phyloP scores from a whole-genome alignment of 306 rosid species.

The Vachellia pachyceras region DNA sequence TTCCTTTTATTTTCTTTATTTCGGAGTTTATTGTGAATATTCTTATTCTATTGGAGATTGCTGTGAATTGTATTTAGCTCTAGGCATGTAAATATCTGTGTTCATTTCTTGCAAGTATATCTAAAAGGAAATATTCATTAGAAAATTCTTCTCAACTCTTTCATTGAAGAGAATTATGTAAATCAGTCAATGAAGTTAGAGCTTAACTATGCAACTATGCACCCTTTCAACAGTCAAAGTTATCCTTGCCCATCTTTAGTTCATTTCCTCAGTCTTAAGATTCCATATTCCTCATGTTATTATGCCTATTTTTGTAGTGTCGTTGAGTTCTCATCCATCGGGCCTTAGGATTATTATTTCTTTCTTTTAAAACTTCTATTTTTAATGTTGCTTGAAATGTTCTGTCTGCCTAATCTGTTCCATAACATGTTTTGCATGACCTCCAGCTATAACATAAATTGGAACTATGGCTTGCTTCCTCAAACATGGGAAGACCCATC shows the following conservation, averaged over 20 bases:
- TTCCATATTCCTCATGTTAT: slow-evolving; percentile 29
- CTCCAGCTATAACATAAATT: slow-evolving; percentile 69
- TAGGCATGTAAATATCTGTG: not conserved
- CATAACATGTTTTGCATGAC: slow-evolving; percentile 22
- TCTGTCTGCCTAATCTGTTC: slow-evolving; percentile 24
- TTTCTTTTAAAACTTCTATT: slow-evolving; percentile 17
- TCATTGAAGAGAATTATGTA: not conserved
- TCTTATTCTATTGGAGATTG: not conserved
- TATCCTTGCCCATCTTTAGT: slow-evolving; percentile 1
- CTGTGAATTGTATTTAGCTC: not conserved
- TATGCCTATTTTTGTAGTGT: slow-evolving; percentile 11
- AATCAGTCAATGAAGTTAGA: not conserved
- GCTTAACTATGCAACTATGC: not conserved
- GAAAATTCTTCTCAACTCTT: not conserved
- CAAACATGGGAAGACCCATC: slow-evolving; percentile 94
- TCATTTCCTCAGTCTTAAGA: not conserved
- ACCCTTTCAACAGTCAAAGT: slow-evolving; percentile 16
- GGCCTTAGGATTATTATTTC: slow-evolving; percentile 27
- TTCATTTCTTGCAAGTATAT: not conserved
- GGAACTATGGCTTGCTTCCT: slow-evolving; percentile 84
- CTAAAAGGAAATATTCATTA: not conserved
- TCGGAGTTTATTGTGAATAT: not conserved
- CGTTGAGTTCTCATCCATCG: slow-evolving; percentile 7
- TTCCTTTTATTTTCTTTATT: not conserved
- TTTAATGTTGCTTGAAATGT: slow-evolving; percentile 32